Evolutionary conservation across 2,329 filamentous ascomycete genomes (phyloP).

Genomic region (Ceratocystis papillata): DNA sequence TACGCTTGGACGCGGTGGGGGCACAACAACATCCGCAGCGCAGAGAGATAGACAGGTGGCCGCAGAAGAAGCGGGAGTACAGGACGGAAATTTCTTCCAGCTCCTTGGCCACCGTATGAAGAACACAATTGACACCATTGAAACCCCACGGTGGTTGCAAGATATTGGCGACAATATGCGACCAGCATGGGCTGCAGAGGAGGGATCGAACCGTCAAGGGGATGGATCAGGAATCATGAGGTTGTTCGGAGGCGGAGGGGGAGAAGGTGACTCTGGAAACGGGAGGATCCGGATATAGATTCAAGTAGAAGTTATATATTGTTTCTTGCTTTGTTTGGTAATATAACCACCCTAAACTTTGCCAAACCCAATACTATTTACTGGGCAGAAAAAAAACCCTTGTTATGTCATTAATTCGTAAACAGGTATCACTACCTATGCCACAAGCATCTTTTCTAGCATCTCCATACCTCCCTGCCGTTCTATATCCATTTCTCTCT

Average conservation of each 20-base stretch:
- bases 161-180: constrained; percentile 45
- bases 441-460: not conserved
- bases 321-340: constrained; percentile 1
- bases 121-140: constrained; percentile 81
- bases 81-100: constrained; percentile 73
- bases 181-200: constrained; percentile 68
- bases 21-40: constrained; percentile 29
- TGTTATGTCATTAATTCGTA: constrained; percentile 3
- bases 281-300: constrained; percentile 31
- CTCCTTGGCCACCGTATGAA: constrained; percentile 74
- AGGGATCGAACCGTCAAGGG: constrained; percentile 32
- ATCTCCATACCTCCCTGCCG: constrained; percentile 34
- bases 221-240: constrained; percentile 39
- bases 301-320: not conserved
- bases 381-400: not conserved
- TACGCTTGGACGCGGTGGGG: constrained; percentile 26
- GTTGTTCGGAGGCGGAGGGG: constrained; percentile 41
- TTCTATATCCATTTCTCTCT: constrained; percentile 26
- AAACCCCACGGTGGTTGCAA: constrained; percentile 71
- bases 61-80: constrained; percentile 45
- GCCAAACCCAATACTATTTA: not conserved
- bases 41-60: constrained; percentile 26
- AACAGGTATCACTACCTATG: not conserved
- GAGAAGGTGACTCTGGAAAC: constrained; percentile 31
- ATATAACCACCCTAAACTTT: not conserved